These are phyloP conservation scores for Triglochin maritima DNA, from an alignment of 106 monocot genomes.

Conservation along the genomic window DNA sequence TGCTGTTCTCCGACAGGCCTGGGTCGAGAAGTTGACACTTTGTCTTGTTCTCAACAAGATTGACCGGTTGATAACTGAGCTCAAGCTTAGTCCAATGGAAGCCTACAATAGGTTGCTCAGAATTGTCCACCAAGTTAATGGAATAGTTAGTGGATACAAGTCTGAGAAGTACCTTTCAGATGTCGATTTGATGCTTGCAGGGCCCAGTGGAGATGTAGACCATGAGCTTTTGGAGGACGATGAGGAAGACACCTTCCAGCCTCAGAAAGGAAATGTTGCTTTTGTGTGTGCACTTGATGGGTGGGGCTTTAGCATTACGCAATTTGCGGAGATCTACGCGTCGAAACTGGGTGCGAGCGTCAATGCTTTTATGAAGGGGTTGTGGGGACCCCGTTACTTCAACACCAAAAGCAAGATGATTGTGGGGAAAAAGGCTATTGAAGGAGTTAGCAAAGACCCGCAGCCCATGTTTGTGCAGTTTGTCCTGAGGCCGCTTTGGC, in stretches of 20 bases:
- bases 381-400: conserved; percentile 82
- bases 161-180: conserved; percentile 89
- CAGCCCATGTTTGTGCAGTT: conserved; percentile 96
- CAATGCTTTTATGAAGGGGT: conserved; percentile 40
- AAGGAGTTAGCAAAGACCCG: conserved; percentile 51
- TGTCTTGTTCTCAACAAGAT: conserved; percentile 93
- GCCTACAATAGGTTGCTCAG: conserved; percentile 57
- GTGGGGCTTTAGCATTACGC: conserved; percentile 62
- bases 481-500: conserved; percentile 81
- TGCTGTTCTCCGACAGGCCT: conserved; percentile 82
- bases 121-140: conserved; percentile 77
- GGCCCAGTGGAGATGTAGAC: conserved; percentile 10
- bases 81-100: conserved; percentile 63
- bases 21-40: conserved; percentile 76
- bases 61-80: conserved; percentile 83
- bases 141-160: conserved; percentile 66
- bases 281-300: conserved; percentile 88
- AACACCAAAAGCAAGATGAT: conserved; percentile 73
- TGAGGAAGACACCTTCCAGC: conserved; percentile 76
- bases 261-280: conserved; percentile 89
- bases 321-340: conserved; percentile 74
- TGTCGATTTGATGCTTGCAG: conserved; percentile 62
- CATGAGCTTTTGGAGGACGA: conserved; percentile 25
- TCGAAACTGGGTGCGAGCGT: conserved; percentile 45
- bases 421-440: conserved; percentile 80